phyloP scores from a whole-genome alignment of 73 alveolate species.

The Blepharisma japonicum region DNA sequence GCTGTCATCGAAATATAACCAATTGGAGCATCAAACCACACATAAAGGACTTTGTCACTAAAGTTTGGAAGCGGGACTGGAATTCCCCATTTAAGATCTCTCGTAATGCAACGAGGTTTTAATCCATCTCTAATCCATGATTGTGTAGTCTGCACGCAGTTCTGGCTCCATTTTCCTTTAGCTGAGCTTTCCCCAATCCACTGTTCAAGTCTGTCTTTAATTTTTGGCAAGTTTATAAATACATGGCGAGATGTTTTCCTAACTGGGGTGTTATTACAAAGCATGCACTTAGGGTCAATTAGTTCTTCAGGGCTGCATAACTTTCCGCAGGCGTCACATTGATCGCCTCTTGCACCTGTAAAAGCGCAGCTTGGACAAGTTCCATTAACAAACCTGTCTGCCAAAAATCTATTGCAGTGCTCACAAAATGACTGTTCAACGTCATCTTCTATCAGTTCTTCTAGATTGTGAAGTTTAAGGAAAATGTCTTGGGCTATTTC shows the following conservation, averaged over 20 bases:
- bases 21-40: constrained; percentile 99
- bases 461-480: constrained; percentile 73
- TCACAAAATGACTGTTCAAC: constrained; percentile 84
- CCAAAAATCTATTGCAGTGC: constrained; percentile 81
- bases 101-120: constrained; percentile 92
- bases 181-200: constrained; percentile 72
- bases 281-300: constrained; percentile 85
- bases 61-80: constrained; percentile 94
- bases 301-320: constrained; percentile 89
- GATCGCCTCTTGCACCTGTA: constrained; percentile 96
- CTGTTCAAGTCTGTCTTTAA: constrained; percentile 67
- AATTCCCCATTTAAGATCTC: constrained; percentile 98
- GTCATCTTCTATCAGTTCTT: constrained; percentile 66
- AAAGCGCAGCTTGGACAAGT: constrained; percentile 88
- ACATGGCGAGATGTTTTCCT: constrained; percentile 72
- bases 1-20: constrained; percentile 97
- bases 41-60: constrained; percentile 93
- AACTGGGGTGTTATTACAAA: constrained; percentile 80
- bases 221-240: constrained; percentile 81
- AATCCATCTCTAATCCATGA: constrained; percentile 91
- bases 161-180: constrained; percentile 90
- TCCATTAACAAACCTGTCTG: constrained; percentile 95
- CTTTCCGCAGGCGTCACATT: constrained; percentile 96
- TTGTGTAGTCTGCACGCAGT: constrained; percentile 70
- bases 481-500: constrained; percentile 89